Evolutionary conservation across 2,329 filamentous ascomycete species (phyloP), one percentile per base, ranked within the genome.

Genomic region (Colletotrichum sp.): DNA sequence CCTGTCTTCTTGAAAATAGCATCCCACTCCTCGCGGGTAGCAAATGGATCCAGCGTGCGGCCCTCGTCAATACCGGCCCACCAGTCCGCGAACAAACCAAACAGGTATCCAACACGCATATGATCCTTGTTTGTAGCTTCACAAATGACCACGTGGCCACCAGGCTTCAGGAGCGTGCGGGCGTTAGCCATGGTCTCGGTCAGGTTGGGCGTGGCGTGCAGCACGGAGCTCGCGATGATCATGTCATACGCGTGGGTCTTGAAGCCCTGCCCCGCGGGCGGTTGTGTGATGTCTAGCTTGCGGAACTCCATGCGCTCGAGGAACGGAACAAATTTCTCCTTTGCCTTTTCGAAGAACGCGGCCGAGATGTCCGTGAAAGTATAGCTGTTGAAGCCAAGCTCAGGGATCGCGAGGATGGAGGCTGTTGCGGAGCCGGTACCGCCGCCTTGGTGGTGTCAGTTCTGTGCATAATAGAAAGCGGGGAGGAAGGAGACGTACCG

Each of bases 381-480:
- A 70, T 81, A 81, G 4, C 72, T 70, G 26, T 72, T 72, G 62
- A 72, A 67, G 2, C 70, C 70, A 26, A 72, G 55, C 62, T 72
- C n/a, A 8, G 62, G 62, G 15, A 71, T 34, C 15, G 48, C 55
- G n/a, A 72, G n/a, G 13, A 72, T 52, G n/a, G 32, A 34, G 32
- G 32, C 32, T 34, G 32, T 34, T 34, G 32, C 32, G 32, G 32
- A 34, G 32, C 32, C 32, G 32, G 32, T 34, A 34, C 32, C 32
- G 32, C 32, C 32, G 6, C 32, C 32, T 34, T 34, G 32, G 28
- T 34, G 32, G 32, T 34, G 32, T 77, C 15, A 2, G 82, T 79
- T 34, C 80, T 78, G 10, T 75, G 75, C 66, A 82, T 76, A 30
- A 84, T 80, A 64, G 87, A 82, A 3, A 87, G 79, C 21, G 76